Evolutionary conservation across 345 rosid genomes (phyloP).

Genomic region (Sisymbrium irio): DNA sequence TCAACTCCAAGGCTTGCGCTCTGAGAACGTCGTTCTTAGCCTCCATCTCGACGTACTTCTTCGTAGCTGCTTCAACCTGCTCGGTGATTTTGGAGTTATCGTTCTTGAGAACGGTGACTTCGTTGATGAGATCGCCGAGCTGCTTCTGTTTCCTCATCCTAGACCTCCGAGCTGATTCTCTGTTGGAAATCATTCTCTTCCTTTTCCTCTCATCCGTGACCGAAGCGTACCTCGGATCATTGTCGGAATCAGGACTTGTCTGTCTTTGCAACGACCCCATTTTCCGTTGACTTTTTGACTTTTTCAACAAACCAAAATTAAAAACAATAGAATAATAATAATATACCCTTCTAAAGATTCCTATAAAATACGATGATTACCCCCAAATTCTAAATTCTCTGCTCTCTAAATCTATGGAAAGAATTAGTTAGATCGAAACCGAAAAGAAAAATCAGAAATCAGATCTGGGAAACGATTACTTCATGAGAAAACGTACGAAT

Average conservation of each 20-base stretch:
- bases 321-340: background rate
- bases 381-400: background rate
- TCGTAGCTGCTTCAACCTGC: conserved; percentile 31
- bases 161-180: conserved; percentile 87
- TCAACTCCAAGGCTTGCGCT: conserved; percentile 66
- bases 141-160: conserved; percentile 78
- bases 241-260: conserved; percentile 65
- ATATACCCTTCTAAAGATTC: background rate
- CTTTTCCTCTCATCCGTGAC: conserved; percentile 68
- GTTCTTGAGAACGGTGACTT: conserved; percentile 48
- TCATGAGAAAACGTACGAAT: conserved; percentile 85
- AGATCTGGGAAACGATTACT: conserved; percentile 20
- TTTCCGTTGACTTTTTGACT: background rate
- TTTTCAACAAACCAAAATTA: background rate
- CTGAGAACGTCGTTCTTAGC: conserved; percentile 61
- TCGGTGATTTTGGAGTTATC: conserved; percentile 42
- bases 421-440: background rate
- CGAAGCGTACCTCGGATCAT: conserved; percentile 46
- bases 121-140: conserved; percentile 55
- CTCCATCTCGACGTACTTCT: conserved; percentile 49
- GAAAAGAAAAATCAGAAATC: background rate
- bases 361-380: background rate
- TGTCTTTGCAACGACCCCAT: conserved; percentile 47
- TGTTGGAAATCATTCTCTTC: conserved; percentile 85
- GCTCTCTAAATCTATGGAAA: conserved; percentile 13